Evolutionary conservation across 2,329 filamentous ascomycete species (phyloP).

Genomic region (Alternaria gaisen): DNA sequence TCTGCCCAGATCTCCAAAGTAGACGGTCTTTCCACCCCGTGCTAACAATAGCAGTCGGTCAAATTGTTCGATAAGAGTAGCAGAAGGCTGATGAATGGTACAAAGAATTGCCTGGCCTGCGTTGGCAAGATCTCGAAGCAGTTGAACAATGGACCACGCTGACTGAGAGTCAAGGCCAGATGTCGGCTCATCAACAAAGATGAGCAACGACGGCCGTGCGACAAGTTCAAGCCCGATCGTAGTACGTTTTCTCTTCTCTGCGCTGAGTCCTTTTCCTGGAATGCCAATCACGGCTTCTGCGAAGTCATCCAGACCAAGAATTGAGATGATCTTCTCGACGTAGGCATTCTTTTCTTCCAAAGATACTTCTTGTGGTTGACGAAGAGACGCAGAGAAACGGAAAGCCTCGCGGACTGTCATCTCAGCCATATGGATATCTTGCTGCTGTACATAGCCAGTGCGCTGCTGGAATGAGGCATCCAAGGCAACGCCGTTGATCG

Average conservation of each 20-base stretch:
- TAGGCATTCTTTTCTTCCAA: neutral
- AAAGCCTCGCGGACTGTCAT: conserved; percentile 74
- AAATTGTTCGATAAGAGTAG: conserved; percentile 88
- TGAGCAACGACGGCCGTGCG: conserved; percentile 25
- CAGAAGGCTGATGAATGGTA: conserved; percentile 93
- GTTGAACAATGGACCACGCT: conserved; percentile 83
- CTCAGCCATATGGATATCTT: conserved; percentile 66
- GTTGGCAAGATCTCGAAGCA: conserved; percentile 85
- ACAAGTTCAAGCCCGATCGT: conserved; percentile 62
- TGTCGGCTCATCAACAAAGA: conserved; percentile 68
- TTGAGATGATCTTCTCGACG: conserved; percentile 84
- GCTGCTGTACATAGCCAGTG: conserved; percentile 65
- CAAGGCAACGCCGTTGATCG: conserved; percentile 70
- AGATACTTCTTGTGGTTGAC: conserved; percentile 66
- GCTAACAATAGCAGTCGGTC: conserved; percentile 78
- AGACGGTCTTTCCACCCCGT: conserved; percentile 76
- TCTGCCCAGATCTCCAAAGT: conserved; percentile 79
- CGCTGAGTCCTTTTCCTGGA: conserved; percentile 29
- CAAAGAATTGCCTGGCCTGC: conserved; percentile 82
- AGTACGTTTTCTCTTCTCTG: conserved; percentile 69
- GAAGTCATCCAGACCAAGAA: conserved; percentile 78
- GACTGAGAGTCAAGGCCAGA: conserved; percentile 83
- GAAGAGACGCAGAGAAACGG: conserved; percentile 80
- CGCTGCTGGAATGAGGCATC: conserved; percentile 85
- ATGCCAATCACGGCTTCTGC: conserved; percentile 10